Percentiles rank a stretch among this genome's conserved stretches.
phyloP scores from a whole-genome alignment of 1,139 yeast genomes.

The Candida dubliniensis region DNA sequence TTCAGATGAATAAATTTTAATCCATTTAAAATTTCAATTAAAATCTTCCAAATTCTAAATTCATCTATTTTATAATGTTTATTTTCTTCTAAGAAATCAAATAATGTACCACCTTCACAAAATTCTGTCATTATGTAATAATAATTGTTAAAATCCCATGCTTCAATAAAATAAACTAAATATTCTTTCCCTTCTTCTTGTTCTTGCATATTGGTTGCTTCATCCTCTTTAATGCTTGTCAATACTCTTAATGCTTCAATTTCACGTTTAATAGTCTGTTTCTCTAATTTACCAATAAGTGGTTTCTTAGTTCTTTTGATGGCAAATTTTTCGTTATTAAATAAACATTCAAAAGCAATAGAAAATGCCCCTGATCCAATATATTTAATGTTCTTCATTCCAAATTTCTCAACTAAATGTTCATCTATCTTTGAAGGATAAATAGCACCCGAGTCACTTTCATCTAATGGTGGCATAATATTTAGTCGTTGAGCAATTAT shows the following conservation, averaged over 20 bases:
- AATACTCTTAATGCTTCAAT: constrained; percentile 45
- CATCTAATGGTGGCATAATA: constrained; percentile 8
- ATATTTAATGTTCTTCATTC: constrained; percentile 57
- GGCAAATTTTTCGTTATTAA: constrained; percentile 70
- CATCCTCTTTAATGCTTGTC: constrained; percentile 44
- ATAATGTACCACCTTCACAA: constrained; percentile 93
- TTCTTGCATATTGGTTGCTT: constrained; percentile 41
- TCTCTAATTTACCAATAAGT: constrained; percentile 41
- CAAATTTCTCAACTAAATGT: constrained; percentile 68
- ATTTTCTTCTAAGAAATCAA: constrained; percentile 73
- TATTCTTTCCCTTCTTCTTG: constrained; percentile 77
- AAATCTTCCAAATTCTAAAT: constrained; percentile 96
- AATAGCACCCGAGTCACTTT: constrained; percentile 6
- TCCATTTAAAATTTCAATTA: constrained; percentile 79
- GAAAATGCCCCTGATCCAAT: constrained; percentile 90
- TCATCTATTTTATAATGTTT: constrained; percentile 81
- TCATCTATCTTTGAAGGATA: constrained; percentile 43
- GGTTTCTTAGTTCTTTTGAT: constrained; percentile 77
- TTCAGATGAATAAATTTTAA: constrained; percentile 76
- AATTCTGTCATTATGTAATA: constrained; percentile 92
- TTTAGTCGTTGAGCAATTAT: constrained; percentile 4
- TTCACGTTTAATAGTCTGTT: constrained; percentile 38
- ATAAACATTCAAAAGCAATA: constrained; percentile 74
- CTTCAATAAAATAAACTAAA: constrained; percentile 75
- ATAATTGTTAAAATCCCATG: constrained; percentile 78